These are phyloP conservation scores for Pharus latifolius DNA, from an alignment of 176 grass and related monocot genomes.

Conservation along the genomic window DNA sequence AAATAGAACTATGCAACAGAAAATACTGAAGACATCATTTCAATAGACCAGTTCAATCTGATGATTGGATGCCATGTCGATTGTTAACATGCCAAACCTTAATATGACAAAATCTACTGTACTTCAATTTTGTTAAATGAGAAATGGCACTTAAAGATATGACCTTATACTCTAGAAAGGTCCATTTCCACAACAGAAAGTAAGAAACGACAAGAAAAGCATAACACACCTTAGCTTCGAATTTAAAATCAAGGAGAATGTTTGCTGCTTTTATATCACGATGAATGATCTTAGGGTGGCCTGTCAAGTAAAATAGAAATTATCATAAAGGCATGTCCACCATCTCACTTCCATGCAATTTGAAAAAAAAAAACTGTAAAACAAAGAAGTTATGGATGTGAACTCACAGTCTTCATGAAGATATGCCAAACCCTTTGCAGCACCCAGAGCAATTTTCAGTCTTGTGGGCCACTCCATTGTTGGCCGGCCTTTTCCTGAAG, in stretches of 20 bases:
- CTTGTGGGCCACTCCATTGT: slow-evolving; percentile 63
- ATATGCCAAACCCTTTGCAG: slow-evolving; percentile 81
- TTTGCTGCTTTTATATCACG: slow-evolving; percentile 73
- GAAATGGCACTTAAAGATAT: neutral
- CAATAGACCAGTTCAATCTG: neutral
- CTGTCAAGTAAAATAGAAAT: slow-evolving; percentile 28
- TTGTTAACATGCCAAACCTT: neutral
- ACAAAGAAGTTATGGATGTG: slow-evolving; percentile 2
- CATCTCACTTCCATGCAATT: neutral
- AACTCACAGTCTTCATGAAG: slow-evolving; percentile 87
- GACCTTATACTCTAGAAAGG: neutral
- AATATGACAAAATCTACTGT: neutral
- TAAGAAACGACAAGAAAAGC: neutral
- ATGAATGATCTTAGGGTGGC: slow-evolving; percentile 78
- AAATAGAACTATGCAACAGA: neutral
- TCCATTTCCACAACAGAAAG: neutral
- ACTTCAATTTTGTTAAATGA: neutral
- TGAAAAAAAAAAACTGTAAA: neutral
- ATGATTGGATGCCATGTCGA: slow-evolving; percentile 1
- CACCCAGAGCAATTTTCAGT: slow-evolving; percentile 72
- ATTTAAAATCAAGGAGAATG: slow-evolving; percentile 76
- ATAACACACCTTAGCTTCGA: slow-evolving; percentile 57
- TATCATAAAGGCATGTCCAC: neutral
- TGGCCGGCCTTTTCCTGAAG: slow-evolving; percentile 39
- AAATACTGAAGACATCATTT: neutral